phyloP scores from a whole-genome alignment of 2,329 filamentous ascomycete genomes.

The Bipolaris sorokiniana region DNA sequence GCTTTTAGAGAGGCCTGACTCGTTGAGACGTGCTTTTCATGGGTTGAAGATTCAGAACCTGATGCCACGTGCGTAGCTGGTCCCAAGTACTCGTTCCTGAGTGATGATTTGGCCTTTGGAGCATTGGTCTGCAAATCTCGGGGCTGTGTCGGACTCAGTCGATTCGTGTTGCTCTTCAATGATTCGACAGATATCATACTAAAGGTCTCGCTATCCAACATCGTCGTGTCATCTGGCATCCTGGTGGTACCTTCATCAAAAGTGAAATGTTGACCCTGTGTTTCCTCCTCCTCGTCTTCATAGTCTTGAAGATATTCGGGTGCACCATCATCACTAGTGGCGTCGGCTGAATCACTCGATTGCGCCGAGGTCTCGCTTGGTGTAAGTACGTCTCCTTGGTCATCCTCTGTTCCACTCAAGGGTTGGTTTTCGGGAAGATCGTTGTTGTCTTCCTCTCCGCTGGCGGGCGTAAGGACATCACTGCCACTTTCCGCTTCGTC shows the following conservation, averaged over 20 bases:
- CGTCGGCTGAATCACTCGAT: constrained; percentile 4
- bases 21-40: constrained; percentile 16
- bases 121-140: constrained; percentile 9
- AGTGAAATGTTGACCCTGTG: constrained; percentile 25
- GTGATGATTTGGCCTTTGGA: constrained; percentile 13
- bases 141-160: constrained; percentile 35
- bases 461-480: constrained; percentile 33
- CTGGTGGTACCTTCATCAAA: constrained; percentile 43
- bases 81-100: constrained; percentile 23
- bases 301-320: constrained; percentile 15
- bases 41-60: background rate
- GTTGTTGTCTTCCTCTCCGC: constrained; percentile 30
- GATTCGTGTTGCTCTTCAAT: constrained; percentile 44
- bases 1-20: constrained; percentile 7
- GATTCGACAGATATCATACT: constrained; percentile 59
- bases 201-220: constrained; percentile 58
- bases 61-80: constrained; percentile 4
- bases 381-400: constrained; percentile 2
- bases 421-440: background rate
- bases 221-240: constrained; percentile 53
- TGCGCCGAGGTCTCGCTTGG: constrained; percentile 11
- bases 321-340: background rate
- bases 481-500: constrained; percentile 32
- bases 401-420: background rate
- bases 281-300: constrained; percentile 30